Evolutionary conservation across 1,284 basidiomycete genomes (phyloP).

Genomic region (Peniophora sp.): DNA sequence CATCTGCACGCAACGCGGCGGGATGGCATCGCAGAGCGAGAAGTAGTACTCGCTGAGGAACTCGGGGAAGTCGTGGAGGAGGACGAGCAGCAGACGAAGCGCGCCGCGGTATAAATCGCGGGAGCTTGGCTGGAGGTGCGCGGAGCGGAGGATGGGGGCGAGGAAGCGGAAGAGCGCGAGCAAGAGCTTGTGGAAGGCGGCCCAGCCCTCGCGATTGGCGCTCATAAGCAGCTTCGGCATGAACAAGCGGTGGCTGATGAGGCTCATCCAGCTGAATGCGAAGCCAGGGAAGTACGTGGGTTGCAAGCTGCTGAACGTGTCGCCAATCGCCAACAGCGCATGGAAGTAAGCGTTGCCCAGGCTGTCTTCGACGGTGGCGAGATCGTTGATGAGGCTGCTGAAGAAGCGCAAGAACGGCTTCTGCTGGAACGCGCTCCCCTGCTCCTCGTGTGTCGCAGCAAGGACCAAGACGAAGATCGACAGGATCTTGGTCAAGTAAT

Average conservation of each 20-base stretch:
- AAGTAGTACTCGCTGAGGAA: conserved; percentile 97
- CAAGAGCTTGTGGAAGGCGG: conserved; percentile 91
- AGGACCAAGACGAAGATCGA: conserved; percentile 96
- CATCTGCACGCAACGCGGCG: conserved; percentile 89
- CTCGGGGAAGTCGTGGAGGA: conserved; percentile 98
- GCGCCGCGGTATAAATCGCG: conserved; percentile 91
- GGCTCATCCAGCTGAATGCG: conserved; percentile 96
- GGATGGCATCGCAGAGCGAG: conserved; percentile 89
- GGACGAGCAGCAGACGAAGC: conserved; percentile 84
- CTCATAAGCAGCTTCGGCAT: conserved; percentile 91
- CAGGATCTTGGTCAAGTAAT: conserved; percentile 96
- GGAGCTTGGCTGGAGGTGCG: conserved; percentile 77
- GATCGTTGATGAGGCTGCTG: conserved; percentile 90
- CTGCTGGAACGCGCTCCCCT: conserved; percentile 87
- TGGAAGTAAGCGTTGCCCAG: conserved; percentile 87
- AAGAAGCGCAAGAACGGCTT: conserved; percentile 99
- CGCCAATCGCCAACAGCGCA: conserved; percentile 83
- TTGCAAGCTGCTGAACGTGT: conserved; percentile 93
- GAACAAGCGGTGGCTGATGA: conserved; percentile 94
- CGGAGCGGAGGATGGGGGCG: conserved; percentile 81
- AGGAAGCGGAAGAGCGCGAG: conserved; percentile 93
- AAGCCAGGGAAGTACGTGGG: conserved; percentile 97
- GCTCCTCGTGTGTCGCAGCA: conserved; percentile 92
- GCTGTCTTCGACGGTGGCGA: conserved; percentile 77
- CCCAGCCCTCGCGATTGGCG: conserved; percentile 88